These are phyloP conservation scores for Fraxinus floribunda DNA, from an alignment of 305 asterid species.

Conservation along the genomic window DNA sequence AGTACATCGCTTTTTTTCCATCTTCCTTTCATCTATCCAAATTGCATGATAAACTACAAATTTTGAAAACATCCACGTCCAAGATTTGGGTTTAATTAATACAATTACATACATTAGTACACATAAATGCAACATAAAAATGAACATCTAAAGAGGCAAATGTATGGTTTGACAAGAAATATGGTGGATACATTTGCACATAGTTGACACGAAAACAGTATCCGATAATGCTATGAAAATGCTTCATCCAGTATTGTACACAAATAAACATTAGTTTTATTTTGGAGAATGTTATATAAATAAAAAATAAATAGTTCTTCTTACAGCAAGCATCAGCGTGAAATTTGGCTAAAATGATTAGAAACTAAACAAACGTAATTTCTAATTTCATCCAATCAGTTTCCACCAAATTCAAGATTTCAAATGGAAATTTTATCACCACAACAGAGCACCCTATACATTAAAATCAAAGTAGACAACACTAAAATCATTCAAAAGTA, in stretches of 20 bases:
- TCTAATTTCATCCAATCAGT: neutral
- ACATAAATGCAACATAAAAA: neutral
- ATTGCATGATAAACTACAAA: neutral
- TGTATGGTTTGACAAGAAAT: neutral
- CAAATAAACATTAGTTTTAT: neutral
- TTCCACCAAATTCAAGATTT: neutral
- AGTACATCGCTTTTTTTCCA: neutral
- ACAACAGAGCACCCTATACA: neutral
- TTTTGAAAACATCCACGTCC: neutral
- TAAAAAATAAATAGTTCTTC: neutral
- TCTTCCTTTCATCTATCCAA: neutral
- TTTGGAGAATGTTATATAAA: neutral
- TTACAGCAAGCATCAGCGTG: neutral
- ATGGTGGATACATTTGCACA: neutral
- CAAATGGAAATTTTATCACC: neutral
- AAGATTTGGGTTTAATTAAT: neutral
- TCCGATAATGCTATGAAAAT: neutral
- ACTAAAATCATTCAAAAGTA: neutral
- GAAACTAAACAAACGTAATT: neutral
- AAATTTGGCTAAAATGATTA: neutral
- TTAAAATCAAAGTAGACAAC: neutral
- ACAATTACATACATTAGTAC: neutral
- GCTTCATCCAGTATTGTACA: neutral
- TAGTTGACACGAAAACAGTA: neutral
- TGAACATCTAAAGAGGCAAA: neutral